Conservation (phyloP, 2,329 filamentous ascomycete genomes). For the Mycosphaerella arachidis region DNA sequence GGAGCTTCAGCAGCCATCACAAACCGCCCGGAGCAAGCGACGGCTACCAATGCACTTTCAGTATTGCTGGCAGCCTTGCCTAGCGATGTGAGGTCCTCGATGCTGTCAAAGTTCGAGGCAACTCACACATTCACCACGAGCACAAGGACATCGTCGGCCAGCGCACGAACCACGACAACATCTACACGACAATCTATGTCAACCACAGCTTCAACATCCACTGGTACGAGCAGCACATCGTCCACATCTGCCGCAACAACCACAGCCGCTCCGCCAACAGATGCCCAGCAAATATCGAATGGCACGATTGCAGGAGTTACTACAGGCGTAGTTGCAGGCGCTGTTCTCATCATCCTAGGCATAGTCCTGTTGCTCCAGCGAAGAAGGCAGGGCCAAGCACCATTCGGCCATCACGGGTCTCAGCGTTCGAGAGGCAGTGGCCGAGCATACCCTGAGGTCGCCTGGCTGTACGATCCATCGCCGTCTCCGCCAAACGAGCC, state of each 20-base stretch:
- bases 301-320: conserved; percentile 19
- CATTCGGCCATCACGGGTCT: conserved; percentile 10
- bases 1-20: conserved; percentile 1
- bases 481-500: conserved; percentile 16
- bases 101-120: conserved; percentile 2
- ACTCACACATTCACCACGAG: background rate
- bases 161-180: background rate
- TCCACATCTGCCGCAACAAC: conserved; percentile 6
- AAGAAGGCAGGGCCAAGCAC: conserved; percentile 15
- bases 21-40: background rate
- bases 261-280: conserved; percentile 2
- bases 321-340: conserved; percentile 19
- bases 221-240: background rate
- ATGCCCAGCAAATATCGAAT: background rate
- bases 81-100: background rate
- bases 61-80: conserved; percentile 8
- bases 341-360: conserved; percentile 16
- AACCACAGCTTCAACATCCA: conserved; percentile 1
- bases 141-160: background rate
- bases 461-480: conserved; percentile 24
- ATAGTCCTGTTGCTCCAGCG: conserved; percentile 15
- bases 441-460: conserved; percentile 21
- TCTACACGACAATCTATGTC: conserved; percentile 1
- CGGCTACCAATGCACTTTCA: conserved; percentile 6
- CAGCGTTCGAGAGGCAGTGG: conserved; percentile 6